Base-by-base conservation (phyloP, 306 rosid genomes). In the Chamaecrista fasciculata region DNA sequence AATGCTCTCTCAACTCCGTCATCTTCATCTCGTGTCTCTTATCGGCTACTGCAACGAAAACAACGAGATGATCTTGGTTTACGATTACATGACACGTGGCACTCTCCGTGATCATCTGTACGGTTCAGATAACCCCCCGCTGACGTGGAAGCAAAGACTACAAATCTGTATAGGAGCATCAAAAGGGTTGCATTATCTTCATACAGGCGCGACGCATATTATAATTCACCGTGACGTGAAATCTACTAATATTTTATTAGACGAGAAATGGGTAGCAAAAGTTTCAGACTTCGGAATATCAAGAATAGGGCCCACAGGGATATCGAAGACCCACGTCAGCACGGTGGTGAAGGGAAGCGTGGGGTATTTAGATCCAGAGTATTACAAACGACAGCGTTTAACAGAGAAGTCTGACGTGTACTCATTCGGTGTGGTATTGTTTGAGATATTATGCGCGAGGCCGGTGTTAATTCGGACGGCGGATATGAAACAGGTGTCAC, bases 191-290 rank as follows among this genome's bases (percentile, higher is more conserved):
- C 74, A 83, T 16, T 81, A 81, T 23, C 82, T 83, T 0, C 91
- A 86, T 14, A 11, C 8, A 0, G 83, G 86, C 0, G 59, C 69
- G 11, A 68, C 40, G 5, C 39, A 57, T 8, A 66, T 37, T 0
- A 70, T 86, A 48, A 86, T 86, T 10, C 91, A 83, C 23, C 86
- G 86, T 5, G 91, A 86, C 8, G 80, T 86, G 5, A 86, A 81
- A 62, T 61, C 79, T 1, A 66, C 80, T 0, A 82, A 82, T 1
- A 82, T 86, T 3, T 23, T 85, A 4, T 36, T 82, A 26, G 85
- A 85, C 5, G 83, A 79, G 9, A 73, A 78, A 48, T 76, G 74
- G 81, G 74, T 44, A 11, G 82, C 86, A 0, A 86, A 86, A 58
- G 84, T 81, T 25, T 83, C 80, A 0, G 86, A 83, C 29, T 86